Conservation (phyloP, 805 yeast genomes). For the Priceomyces haplophilus region DNA sequence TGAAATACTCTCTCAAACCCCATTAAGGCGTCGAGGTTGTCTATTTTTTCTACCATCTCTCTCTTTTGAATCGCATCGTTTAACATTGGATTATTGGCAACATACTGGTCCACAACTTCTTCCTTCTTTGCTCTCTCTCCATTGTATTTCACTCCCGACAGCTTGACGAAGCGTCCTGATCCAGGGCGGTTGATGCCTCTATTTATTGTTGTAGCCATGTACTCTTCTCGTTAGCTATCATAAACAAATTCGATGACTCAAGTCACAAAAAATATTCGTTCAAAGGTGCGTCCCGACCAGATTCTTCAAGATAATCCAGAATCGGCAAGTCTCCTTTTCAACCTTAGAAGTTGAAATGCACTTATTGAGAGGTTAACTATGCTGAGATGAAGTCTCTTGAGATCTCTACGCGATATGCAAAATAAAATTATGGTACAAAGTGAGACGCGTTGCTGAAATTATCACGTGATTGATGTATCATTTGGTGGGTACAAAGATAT, state of each 20-base stretch:
- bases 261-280: too few relatives aligned
- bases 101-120: conserved; percentile 19
- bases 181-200: conserved; percentile 43
- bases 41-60: conserved; percentile 58
- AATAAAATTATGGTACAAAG: neutral
- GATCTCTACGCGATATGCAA: neutral
- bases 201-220: conserved; percentile 4
- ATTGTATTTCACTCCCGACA: conserved; percentile 20
- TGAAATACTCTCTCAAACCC: conserved; percentile 80
- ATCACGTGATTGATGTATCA: neutral
- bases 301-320: too few relatives aligned
- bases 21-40: conserved; percentile 74
- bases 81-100: conserved; percentile 33
- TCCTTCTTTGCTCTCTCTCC: conserved; percentile 11
- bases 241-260: neutral
- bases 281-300: too few relatives aligned
- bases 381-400: neutral
- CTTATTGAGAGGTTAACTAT: neutral
- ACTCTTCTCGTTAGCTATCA: neutral
- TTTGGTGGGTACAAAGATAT: too few relatives aligned
- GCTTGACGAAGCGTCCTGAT: conserved; percentile 52
- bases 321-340: too few relatives aligned
- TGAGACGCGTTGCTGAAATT: neutral
- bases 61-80: conserved; percentile 41
- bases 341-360: neutral